These are phyloP conservation scores for Chlamydomonas eustigma DNA, from an alignment of 139 green algal genomes.

Conservation along the genomic window DNA sequence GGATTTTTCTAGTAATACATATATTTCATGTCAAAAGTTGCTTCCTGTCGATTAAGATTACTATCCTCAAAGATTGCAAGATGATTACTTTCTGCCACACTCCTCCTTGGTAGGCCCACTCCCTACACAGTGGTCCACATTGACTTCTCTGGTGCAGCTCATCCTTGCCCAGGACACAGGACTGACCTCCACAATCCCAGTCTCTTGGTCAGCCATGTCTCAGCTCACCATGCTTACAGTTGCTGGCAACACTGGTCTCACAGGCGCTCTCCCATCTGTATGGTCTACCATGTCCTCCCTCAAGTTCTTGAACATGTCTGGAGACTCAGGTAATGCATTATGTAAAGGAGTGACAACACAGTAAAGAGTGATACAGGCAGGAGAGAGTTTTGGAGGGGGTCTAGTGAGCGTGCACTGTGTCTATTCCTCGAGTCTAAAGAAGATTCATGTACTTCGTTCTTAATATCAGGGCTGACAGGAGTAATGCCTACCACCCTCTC, in stretches of 20 bases:
- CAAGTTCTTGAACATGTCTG: constrained; percentile 13
- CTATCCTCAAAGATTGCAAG: too few relatives aligned
- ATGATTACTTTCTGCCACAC: too few relatives aligned
- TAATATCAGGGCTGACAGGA: constrained; percentile 11
- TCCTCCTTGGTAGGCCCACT: constrained; percentile 6
- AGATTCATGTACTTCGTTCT: too few relatives aligned
- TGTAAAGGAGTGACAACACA: too few relatives aligned
- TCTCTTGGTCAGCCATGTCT: not conserved
- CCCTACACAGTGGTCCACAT: constrained; percentile 4
- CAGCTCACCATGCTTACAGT: not conserved
- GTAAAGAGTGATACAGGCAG: too few relatives aligned
- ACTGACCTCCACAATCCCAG: constrained; percentile 8
- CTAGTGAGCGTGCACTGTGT: too few relatives aligned
- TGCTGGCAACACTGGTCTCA: not conserved
- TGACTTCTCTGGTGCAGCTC: constrained; percentile 5
- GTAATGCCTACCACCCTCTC: constrained; percentile 10
- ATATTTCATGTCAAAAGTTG: too few relatives aligned
- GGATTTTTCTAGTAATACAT: too few relatives aligned
- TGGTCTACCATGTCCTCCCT: constrained; percentile 10
- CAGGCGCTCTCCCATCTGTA: not conserved
- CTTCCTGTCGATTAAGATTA: too few relatives aligned
- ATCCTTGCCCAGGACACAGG: not conserved
- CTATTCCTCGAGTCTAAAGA: too few relatives aligned
- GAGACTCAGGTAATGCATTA: constrained; percentile 13
- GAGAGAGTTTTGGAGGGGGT: too few relatives aligned